Percentiles rank a stretch among this genome's conserved stretches.
These are phyloP conservation scores for Colletotrichum graminicola DNA, from an alignment of 2,329 filamentous ascomycete genomes.

Conservation along the genomic window DNA sequence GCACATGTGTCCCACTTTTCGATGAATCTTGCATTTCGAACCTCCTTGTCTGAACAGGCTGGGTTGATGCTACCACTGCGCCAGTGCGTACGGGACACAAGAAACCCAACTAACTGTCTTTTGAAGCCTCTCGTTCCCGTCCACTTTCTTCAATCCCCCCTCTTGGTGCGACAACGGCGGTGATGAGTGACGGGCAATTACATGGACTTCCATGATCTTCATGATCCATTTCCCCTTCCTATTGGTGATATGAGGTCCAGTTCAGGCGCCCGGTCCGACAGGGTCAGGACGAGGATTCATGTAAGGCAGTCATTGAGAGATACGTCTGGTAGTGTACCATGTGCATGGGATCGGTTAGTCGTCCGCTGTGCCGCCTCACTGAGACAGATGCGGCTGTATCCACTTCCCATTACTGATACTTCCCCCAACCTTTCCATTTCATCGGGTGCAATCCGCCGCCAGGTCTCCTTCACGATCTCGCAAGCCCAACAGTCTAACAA, in stretches of 20 bases:
- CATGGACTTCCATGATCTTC: background rate
- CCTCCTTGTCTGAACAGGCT: conserved; percentile 8
- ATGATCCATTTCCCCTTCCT: background rate
- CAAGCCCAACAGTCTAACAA: background rate
- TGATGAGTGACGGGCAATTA: conserved; percentile 5
- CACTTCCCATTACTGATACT: background rate
- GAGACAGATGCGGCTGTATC: background rate
- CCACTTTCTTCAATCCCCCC: background rate
- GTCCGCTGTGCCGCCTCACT: background rate
- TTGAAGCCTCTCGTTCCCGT: background rate
- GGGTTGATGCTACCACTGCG: conserved; percentile 4
- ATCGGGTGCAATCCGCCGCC: background rate
- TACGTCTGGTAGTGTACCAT: too few species aligned
- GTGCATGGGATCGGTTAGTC: background rate
- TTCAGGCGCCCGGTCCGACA: conserved; percentile 14
- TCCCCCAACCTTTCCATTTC: background rate
- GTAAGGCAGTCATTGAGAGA: background rate
- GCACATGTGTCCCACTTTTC: background rate
- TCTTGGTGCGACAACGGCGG: conserved; percentile 14
- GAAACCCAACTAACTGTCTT: background rate
- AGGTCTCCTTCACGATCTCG: background rate
- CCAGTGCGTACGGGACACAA: background rate
- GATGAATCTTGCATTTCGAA: conserved; percentile 5
- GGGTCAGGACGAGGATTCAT: background rate
- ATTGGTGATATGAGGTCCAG: background rate